Conservation (phyloP, 208 protist genomes). For the Leishmania tarentolae region DNA sequence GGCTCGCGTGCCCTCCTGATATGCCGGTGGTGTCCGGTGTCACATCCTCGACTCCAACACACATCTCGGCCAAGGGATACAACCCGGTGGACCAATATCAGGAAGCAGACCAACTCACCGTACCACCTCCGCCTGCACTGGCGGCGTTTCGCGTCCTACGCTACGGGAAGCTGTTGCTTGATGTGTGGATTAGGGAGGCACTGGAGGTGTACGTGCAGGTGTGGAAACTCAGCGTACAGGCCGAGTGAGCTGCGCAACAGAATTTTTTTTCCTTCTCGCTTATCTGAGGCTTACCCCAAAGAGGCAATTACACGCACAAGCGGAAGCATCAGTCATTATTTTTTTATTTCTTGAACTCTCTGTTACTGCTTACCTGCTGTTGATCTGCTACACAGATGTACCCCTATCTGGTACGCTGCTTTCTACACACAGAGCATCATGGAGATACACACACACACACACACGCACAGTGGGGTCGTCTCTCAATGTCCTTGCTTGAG, state of each 20-base stretch:
- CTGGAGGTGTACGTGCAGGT: slow-evolving; percentile 34
- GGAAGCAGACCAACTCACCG: not conserved
- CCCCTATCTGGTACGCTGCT: not conserved
- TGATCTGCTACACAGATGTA: slow-evolving; percentile 7
- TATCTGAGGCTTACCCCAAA: not conserved
- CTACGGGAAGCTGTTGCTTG: slow-evolving; percentile 17
- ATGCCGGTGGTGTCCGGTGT: not conserved
- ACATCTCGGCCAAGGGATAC: not conserved
- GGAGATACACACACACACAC: not conserved
- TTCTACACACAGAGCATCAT: not conserved
- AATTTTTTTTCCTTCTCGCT: not conserved
- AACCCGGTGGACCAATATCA: not conserved
- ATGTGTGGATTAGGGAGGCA: slow-evolving; percentile 23
- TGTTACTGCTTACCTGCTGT: slow-evolving; percentile 3
- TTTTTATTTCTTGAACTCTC: not conserved
- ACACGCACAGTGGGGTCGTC: not conserved
- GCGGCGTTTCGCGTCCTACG: slow-evolving; percentile 23
- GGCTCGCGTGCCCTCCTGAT: not conserved
- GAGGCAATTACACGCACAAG: not conserved
- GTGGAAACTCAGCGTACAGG: slow-evolving; percentile 23
- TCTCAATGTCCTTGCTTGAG: not conserved
- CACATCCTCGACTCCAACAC: not conserved
- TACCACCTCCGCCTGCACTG: slow-evolving; percentile 7
- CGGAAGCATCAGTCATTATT: not conserved
- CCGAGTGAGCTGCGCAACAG: not conserved